These are phyloP conservation scores for Cochlearia excelsa DNA, from an alignment of 345 rosid genomes.

Conservation along the genomic window DNA sequence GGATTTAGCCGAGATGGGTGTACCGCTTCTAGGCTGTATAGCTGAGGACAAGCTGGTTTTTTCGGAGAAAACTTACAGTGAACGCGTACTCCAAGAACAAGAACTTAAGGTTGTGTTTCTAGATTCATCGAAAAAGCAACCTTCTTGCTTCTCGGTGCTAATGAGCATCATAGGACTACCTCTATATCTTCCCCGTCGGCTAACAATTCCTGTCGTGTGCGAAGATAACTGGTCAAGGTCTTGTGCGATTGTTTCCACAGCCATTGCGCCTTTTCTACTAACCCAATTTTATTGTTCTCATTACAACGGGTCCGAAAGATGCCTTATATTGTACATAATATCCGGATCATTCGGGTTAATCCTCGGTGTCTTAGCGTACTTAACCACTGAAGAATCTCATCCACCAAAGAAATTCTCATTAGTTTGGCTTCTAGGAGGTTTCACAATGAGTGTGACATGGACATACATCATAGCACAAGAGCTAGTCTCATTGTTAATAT, in stretches of 20 bases:
- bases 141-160: slow-evolving; percentile 31
- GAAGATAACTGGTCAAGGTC: slow-evolving; percentile 77
- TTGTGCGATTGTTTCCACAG: slow-evolving; percentile 56
- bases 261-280: slow-evolving; percentile 66
- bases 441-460: slow-evolving; percentile 87
- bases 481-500: slow-evolving; percentile 67
- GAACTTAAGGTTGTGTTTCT: slow-evolving; percentile 22
- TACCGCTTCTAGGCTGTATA: slow-evolving; percentile 25
- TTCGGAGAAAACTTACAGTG: slow-evolving; percentile 36
- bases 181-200: slow-evolving; percentile 66
- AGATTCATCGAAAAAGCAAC: slow-evolving; percentile 8
- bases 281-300: slow-evolving; percentile 49
- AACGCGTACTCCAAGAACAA: slow-evolving; percentile 24
- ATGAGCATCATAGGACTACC: slow-evolving; percentile 56
- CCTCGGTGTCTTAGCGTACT: slow-evolving; percentile 52
- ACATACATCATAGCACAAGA: slow-evolving; percentile 82
- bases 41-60: slow-evolving; percentile 34
- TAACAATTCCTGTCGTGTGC: slow-evolving; percentile 73
- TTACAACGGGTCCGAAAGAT: slow-evolving; percentile 26
- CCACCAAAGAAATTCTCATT: slow-evolving; percentile 64
- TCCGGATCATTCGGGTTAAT: slow-evolving; percentile 45
- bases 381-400: slow-evolving; percentile 47
- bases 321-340: slow-evolving; percentile 42
- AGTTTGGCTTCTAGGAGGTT: slow-evolving; percentile 81
- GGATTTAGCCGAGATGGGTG: slow-evolving; percentile 37